Evolutionary conservation across 2,329 filamentous ascomycete species (phyloP).

Genomic region (Verticillium isaacii): DNA sequence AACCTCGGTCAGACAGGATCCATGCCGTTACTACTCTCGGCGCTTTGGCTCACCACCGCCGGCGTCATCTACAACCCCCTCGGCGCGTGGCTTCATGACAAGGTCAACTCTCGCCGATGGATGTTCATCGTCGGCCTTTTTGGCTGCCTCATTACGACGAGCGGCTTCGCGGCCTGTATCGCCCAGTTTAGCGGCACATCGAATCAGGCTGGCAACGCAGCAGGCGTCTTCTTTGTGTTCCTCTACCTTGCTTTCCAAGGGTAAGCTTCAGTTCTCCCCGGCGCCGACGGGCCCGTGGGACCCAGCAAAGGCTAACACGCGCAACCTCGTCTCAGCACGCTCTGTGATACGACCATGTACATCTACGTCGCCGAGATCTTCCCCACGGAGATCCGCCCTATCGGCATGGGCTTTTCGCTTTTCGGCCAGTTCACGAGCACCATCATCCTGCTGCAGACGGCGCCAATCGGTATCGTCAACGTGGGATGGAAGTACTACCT

Average conservation of each 20-base stretch:
- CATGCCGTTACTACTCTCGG: conserved; percentile 33
- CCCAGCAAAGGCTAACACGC: conserved; percentile 3
- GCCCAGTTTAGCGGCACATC: conserved; percentile 28
- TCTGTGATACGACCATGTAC: conserved; percentile 35
- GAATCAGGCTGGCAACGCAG: conserved; percentile 31
- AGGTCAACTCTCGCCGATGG: conserved; percentile 41
- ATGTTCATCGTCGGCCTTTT: conserved; percentile 33
- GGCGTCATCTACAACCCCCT: conserved; percentile 43
- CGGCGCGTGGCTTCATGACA: conserved; percentile 42
- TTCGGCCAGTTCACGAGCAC: conserved; percentile 45
- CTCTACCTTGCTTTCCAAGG: conserved; percentile 45
- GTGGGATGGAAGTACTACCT: conserved; percentile 47
- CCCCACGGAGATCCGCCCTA: conserved; percentile 43
- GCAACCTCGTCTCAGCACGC: conserved; percentile 20
- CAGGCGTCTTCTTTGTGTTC: conserved; percentile 37
- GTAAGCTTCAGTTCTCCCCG: conserved; percentile 14
- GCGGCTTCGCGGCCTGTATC: conserved; percentile 28
- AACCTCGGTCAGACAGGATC: conserved; percentile 31
- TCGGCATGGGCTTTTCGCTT: conserved; percentile 45
- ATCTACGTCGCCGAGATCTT: conserved; percentile 32
- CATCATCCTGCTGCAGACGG: conserved; percentile 42
- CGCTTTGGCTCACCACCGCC: conserved; percentile 37
- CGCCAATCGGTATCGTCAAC: conserved; percentile 34
- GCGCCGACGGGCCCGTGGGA: not conserved
- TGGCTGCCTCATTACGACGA: conserved; percentile 32